Evolutionary conservation across 345 rosid genomes (phyloP), one percentile per base, ranked within the genome.

Genomic region (Hibiscus syriacus): DNA sequence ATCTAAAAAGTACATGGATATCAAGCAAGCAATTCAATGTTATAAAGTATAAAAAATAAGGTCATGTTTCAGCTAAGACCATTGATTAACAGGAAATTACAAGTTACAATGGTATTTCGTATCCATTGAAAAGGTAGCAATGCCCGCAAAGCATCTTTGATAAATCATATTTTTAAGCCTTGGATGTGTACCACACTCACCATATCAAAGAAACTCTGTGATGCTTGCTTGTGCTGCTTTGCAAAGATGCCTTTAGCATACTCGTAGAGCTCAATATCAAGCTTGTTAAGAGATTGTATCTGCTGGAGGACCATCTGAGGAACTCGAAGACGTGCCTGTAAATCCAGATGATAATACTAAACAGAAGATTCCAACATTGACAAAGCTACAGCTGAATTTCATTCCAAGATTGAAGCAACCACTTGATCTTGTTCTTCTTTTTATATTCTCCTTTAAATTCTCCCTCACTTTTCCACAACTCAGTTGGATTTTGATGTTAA

Each of bases 241-340:
- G 79, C 82, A 71, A 86, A 93, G 17, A 93, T 79, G 67, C 76
- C 82, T 73, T 70, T 76, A 9, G 96, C 97, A 73, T 93, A 85
- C 70, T 87, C 76, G 72, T 86, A 90, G 20, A 93, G 92, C 81
- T 89, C 89, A 66, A 85, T 16, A 67, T 93, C 97, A 27, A 93
- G 97, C 67, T 63, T 63, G 84, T 93, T 93, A 16, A 84, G 86
- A 14, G 83, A 80, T 81, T 70, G 85, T 67, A 93, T 87, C 83
- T 80, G 77, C 79, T n/a, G n/a, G 13, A 89, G 78, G 56, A 90
- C 83, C 68, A 27, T 73, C 29, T 70, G 79, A 34, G 87, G 75
- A 72, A 93, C 85, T 69, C 68, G 74, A 25, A 55, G 75, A 10
- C 95, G 96, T 22, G 83, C 87, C 98, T 91, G 86, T 41, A 70